Evolutionary conservation across 805 yeast species (phyloP), one percentile per base, ranked within the genome.

Genomic region (Yamadazyma philogaea): DNA sequence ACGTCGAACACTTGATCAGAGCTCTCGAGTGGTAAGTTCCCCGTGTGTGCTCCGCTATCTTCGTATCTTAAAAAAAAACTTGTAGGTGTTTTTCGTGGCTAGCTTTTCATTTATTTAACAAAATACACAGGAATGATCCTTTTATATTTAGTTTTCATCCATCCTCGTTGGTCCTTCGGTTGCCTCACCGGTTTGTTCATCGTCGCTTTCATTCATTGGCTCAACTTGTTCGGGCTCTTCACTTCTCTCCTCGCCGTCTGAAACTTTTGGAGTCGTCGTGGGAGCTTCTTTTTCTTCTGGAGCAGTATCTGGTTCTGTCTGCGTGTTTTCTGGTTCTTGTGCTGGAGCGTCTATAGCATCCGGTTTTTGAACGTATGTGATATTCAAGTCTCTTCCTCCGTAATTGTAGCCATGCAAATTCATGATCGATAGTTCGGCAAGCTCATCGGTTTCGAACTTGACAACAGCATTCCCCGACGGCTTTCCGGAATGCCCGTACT

Each of bases 401-500:
- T 90, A 91, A 46, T 75, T 79, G 66, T 90, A 91, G 40, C 80
- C 81, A 57, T 87, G 75, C 55, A 93, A 75, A 64, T 84, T 85
- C 34, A 70, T 70, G 51, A 91, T 80, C 39, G 96, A 91, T 37
- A 72, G 66, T 37, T 80, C 84, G 1, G 97, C 95, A 47, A 78
- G 72, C 26, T 77, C 86, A 22, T 70, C 74, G 42, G 73, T 70
- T 46, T 76, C 82, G 58, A 86, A 87, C 59, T 82, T 78, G 34
- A 91, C 89, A 39, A 88, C 89, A n/a, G 95, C 97, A 49, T 74
- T 68, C 22, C 97, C 98, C 1, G 83, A 72, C 14, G 95, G 80
- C 56, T 81, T 75, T 30, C 91, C 91, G 46, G 54, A 56, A 3
- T 34, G 14, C 26, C 22, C 39, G 54, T 62, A 77, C 60, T 81